Base-by-base conservation (phyloP, 352 stramenopile species). In the Elongisporangium anandrum region DNA sequence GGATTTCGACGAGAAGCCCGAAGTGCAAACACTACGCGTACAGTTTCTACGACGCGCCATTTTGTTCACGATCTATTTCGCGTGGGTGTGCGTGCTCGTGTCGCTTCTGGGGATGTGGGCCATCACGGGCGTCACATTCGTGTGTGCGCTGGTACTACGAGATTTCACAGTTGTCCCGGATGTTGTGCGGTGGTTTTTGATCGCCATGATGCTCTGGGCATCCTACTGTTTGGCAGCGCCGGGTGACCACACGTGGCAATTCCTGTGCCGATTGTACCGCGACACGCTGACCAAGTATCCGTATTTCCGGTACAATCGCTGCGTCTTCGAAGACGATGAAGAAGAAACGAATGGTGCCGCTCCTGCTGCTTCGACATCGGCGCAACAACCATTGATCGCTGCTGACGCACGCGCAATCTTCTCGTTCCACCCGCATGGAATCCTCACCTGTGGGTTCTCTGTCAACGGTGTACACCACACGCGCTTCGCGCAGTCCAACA, bases 341-440 rank as follows among this genome's bases (percentile, higher is more conserved):
- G 29, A 41, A 41, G 9, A 41, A 41, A 13, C 29, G 29, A 9
- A 41, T 13, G 9, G 9, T 3, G 7, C 7, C 24, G 24, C 24
- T 34, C 24, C 0, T 13, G 5, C 29, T 41, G 5, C 29, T 41
- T 41, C 29, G 9, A 8, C 29, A 15, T 41, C 29, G 9, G 13
- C 29, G 29, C 5, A 8, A 15, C 69, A 81, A n/a, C n/a, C n/a
- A n/a, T n/a, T n/a, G 41, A 13, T 41, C 5, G 6, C 29, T 8
- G 29, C 29, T 15, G 29, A 41, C 13, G 29, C 29, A 15, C 29
- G 29, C 13, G 29, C 29, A 13, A 13, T 76, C 19, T 76, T 76
- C 52, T 67, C 72, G 17, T 90, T 88, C 59, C 81, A 93, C 52
- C 81, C 83, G 22, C 83, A 91, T 45, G 83, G 83, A 20, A 68